Evolutionary conservation across 148 eudicot species (phyloP), one percentile per base, ranked within the genome.

Genomic region (Bassia scoparia): DNA sequence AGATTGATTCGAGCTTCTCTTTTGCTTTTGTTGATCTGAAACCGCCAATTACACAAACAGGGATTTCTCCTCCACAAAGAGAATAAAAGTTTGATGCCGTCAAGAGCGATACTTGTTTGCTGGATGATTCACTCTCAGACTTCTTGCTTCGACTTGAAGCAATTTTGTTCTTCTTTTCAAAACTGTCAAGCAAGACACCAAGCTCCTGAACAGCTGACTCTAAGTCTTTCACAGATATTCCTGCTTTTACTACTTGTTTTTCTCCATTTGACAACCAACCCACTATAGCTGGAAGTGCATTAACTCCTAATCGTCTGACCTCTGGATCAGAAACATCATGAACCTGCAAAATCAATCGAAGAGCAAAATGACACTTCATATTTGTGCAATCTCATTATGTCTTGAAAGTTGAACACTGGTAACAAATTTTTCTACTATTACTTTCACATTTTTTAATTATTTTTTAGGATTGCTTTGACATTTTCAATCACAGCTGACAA

Each of bases 251-350:
- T 52, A 88, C 76, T 65, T 85, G 89, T 68, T 84, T 88, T 67
- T 91, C 93, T 61, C 97, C 96, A 76, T 91, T 91, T 67, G 93
- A 79, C 61, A 88, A 76, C 98, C 93, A 94, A 61, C 97, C 96
- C 64, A 94, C 88, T 43, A 94, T 75, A 66, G 97, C 96, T n/a
- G 98, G 98, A 79, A 94, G 89, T 7, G 84, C 83, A 75, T 82
- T 86, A 29, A 89, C 84, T 48, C 97, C 97, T 62, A 92, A 72
- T 49, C 69, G 83, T 68, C 82, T 86, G 67, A 86, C 83, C 18
- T 65, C 76, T 20, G 87, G 85, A 84, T 94, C 91, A 67, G 89
- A 79, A 70, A 80, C 82, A 81, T 89, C 97, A 74, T 35, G 77
- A 61, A 91, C 93, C 98, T 94, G 75, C 52, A 78, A 50, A 69